A percentile compares a stretch with the other conserved stretches of the same genome.
Conservation (phyloP, 768 basidiomycete species). For the Auricularia sp. region DNA sequence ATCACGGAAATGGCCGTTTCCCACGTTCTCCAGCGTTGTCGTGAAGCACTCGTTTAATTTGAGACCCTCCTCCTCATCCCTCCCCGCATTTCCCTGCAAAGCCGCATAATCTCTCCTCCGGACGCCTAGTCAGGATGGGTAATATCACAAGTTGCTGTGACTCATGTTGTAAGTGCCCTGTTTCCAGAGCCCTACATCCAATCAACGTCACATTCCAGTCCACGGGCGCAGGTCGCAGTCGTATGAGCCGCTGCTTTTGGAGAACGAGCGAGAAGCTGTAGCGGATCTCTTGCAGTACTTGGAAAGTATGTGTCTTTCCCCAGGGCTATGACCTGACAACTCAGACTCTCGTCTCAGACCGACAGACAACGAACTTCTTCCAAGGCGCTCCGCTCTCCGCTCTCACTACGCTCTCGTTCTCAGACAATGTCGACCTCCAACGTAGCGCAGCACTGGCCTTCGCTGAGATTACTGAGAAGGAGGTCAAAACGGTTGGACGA, state of each 20-base stretch:
- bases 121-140: no score
- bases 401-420: constrained; percentile 93
- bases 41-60: no score
- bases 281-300: constrained; percentile 95
- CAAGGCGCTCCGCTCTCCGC: constrained; percentile 84
- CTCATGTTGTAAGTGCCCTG: constrained; percentile 57
- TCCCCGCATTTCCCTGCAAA: no score
- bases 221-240: constrained; percentile 73
- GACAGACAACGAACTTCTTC: constrained; percentile 98
- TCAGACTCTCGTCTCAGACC: constrained; percentile 44
- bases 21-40: no score
- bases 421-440: constrained; percentile 98
- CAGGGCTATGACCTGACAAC: no score
- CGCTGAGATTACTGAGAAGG: constrained; percentile 99
- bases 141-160: constrained; percentile 73
- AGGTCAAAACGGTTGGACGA: constrained; percentile 89
- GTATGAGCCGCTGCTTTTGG: constrained; percentile 76
- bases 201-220: constrained; percentile 35
- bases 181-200: no score
- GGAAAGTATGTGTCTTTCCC: constrained; percentile 62
- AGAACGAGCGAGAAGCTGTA: constrained; percentile 95
- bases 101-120: no score
- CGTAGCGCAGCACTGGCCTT: constrained; percentile 96
- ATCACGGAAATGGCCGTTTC: no score
- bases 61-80: no score